Evolutionary conservation across 164 flowering plant species (phyloP), one percentile per base, ranked within the genome.

Genomic region (Berberis thunbergii): DNA sequence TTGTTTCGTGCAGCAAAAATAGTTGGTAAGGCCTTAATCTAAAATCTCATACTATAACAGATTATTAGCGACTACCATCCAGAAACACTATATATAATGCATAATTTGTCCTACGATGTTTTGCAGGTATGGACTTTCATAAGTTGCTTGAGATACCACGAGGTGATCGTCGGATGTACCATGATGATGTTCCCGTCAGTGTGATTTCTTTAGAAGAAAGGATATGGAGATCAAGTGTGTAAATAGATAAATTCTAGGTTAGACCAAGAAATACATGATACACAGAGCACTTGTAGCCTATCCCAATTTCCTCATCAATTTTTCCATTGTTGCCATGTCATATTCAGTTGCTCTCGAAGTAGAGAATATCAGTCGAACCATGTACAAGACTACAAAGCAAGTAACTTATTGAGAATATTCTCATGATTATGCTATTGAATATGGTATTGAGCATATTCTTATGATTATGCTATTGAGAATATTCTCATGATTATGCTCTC

Each of bases 1-100:
- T 72, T 91, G 13, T 91, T 85, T 65, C 86, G 97, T 2, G 97
- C 97, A 40, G 97, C 96, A 3, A 90, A 84, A 70, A 88, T 81
- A 82, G 90, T 89, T 41, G 98, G 98, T 84, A 80, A 12, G 56
- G n/a, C 54, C 54, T 1, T 13, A 52, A 52, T 52, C 54, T 26
- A 1, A 6, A 10, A 11, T 26, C 54, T 52, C 54, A 46, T 50
- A 50, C 12, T 8, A 6, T 2, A 10, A 52, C 4, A 6, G n/a
- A 4, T 10, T 10, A 52, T 52, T 52, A 52, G 54, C 54, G n/a
- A 52, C 13, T 52, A 1, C n/a, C 10, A 3, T 8, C 54, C 4
- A 9, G 10, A 52, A 52, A 11, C 54, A 7, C 1, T 26, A 52
- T 26, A 26, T 26, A 26, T 26, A 52, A 52, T 52, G 3, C 1